Base-by-base conservation (phyloP, 768 basidiomycete species). In the Phaeotremella skinneri region DNA sequence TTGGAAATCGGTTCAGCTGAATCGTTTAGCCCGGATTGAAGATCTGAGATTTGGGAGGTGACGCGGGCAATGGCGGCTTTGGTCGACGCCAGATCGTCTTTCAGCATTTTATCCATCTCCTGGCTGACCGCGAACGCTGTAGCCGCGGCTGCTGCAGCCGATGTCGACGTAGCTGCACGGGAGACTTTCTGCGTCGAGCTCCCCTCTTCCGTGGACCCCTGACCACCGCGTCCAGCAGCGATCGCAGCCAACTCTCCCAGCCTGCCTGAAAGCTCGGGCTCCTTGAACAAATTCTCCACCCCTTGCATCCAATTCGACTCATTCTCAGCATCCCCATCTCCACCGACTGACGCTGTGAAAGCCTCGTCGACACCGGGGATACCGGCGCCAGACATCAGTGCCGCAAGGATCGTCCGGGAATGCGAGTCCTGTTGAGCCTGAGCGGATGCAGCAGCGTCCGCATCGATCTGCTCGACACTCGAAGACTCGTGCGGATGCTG, bases 211-310 rank as follows among this genome's bases (percentile, higher is more conserved):
- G 7, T 13, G 11, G 11, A 13, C 13, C 43, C 43, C 34, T 37
- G 9, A 7, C 34, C 60, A 16, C 20, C 45, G 21, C 51, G 55
- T 14, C 61, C 70, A 20, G 70, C 49, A 43, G 70, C 70, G 3
- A 69, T 68, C 2, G 64, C 68, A 17, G 70, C 70, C 23, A 72
- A 45, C 29, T 72, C 70, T 2, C 63, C 70, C 21, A 72, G 42
- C n/a, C 70, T 50, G n/a, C 70, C 67, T 17, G 49, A 58, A 2
- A 58, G 26, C 20, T 68, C 70, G 16, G 64, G 56, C 26, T 71
- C 64, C 32, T 65, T 63, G 21, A 71, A 50, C 7, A 67, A 43
- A 14, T 50, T 61, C 34, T 66, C 68, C 17, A 67, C 62, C 7
- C 63, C 68, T 34, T 69, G 64, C 57, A 69, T 67, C 68, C 68